Evolutionary conservation across 2,329 filamentous ascomycete genomes (phyloP).

Genomic region (Fusarium begoniae): DNA sequence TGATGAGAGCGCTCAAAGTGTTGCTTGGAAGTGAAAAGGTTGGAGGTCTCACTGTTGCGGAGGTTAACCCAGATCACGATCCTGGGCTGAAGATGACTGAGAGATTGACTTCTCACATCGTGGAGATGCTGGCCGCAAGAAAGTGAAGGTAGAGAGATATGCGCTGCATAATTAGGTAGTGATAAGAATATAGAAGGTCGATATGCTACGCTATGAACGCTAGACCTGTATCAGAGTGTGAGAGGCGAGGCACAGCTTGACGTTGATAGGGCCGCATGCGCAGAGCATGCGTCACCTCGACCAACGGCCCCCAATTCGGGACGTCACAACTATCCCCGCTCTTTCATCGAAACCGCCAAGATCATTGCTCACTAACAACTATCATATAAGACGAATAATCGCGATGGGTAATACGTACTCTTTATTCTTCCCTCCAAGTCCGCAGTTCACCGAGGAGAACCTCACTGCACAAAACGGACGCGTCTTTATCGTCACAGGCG

Average conservation of each 20-base stretch:
- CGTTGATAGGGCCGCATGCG: not conserved
- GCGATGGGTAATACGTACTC: constrained; percentile 16
- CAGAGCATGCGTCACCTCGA: not conserved
- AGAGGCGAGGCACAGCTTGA: not conserved
- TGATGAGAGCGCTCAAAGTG: constrained; percentile 28
- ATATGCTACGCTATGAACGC: not conserved
- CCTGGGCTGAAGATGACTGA: constrained; percentile 24
- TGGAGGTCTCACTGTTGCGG: constrained; percentile 24
- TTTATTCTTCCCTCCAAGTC: constrained; percentile 7
- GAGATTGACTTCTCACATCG: constrained; percentile 5
- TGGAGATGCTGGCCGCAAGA: constrained; percentile 8
- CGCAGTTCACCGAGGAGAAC: constrained; percentile 3
- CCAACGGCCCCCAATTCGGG: not conserved
- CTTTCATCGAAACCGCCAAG: not conserved
- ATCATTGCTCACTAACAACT: not conserved
- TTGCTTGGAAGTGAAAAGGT: constrained; percentile 16
- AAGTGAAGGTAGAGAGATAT: not conserved
- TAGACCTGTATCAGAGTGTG: not conserved
- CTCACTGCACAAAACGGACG: not conserved
- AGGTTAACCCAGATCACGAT: constrained; percentile 37
- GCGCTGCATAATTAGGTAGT: not conserved
- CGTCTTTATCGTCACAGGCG: constrained; percentile 29
- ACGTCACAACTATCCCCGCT: not conserved
- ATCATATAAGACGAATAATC: not conserved
- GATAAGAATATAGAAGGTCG: not conserved